Evolutionary conservation across 306 rosid species (phyloP).

Genomic region (barrel medic (Medicago truncatula)): DNA sequence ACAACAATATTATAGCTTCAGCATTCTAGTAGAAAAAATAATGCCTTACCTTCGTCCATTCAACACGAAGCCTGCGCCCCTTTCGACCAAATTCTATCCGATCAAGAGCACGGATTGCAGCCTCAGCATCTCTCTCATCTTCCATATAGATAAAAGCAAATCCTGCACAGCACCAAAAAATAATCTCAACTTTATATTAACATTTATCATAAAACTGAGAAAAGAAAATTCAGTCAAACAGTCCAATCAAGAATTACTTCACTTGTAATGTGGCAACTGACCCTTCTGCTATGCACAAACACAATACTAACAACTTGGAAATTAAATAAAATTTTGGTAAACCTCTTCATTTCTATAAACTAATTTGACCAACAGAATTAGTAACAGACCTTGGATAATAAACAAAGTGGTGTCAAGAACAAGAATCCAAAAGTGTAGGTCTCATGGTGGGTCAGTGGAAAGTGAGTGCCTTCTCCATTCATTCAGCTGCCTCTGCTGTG

Average conservation of each 20-base stretch:
- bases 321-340: slow-evolving; percentile 61
- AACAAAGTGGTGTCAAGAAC: slow-evolving; percentile 94
- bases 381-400: slow-evolving; percentile 93
- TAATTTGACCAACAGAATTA: slow-evolving; percentile 84
- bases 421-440: slow-evolving; percentile 92
- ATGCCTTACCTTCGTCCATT: slow-evolving; percentile 87
- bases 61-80: slow-evolving; percentile 98
- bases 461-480: slow-evolving; percentile 82
- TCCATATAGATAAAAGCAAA: slow-evolving; percentile 99
- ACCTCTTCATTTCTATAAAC: slow-evolving; percentile 74
- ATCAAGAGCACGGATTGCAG: slow-evolving; percentile 88
- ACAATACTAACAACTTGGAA: slow-evolving; percentile 51
- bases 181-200: slow-evolving; percentile 6
- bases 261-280: slow-evolving; percentile 42
- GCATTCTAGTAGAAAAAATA: neutral
- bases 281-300: slow-evolving; percentile 57
- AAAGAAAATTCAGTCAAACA: slow-evolving; percentile 32
- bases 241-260: slow-evolving; percentile 50
- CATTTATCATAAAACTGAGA: slow-evolving; percentile 10
- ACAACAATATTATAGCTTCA: slow-evolving; percentile 8
- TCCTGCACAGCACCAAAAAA: slow-evolving; percentile 58
- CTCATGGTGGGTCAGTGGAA: slow-evolving; percentile 87
- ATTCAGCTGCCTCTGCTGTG: slow-evolving; percentile 83
- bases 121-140: slow-evolving; percentile 96
- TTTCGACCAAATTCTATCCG: slow-evolving; percentile 86